Base-by-base conservation (phyloP, 2,329 filamentous ascomycete genomes). In the Fusarium sp. region DNA sequence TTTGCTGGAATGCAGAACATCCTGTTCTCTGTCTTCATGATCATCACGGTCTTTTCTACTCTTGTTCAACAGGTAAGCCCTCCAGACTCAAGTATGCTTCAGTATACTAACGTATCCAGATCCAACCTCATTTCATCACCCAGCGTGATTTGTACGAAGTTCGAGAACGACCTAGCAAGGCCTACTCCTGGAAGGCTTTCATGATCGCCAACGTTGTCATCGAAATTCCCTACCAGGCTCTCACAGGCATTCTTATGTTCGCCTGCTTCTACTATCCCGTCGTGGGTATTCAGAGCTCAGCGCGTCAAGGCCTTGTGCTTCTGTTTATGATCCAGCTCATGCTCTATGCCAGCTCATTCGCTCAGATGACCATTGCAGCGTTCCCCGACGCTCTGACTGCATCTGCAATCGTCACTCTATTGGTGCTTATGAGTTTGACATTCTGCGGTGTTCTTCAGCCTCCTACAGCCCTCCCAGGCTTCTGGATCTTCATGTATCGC, bases 131-230 rank as follows among this genome's bases (percentile, higher is more conserved):
- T 53, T 94, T 94, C 70, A 83, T 94, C 67, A 88, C 88, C 0
- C 91, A 93, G 71, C 87, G 92, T 18, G 84, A 88, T 2, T 82
- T 94, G 1, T 94, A 94, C 77, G 91, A 94, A 77, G 90, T 91
- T 6, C 89, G 91, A 46, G 92, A 94, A 77, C 86, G 91, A 1
- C 91, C 91, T 0, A 88, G 85, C 76, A 92, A 92, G 73, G 83
- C 88, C 0, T 94, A 94, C 79, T 91, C 88, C 0, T 94, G 91
- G 91, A 84, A 87, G 68, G 89, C 85, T 1, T 93, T 94, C 78
- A 85, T 94, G 76, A 79, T 90, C 5, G 86, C 89, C 73, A 92
- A 92, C 74, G 86, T 93, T 53, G 52, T 91, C 4, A 90, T 91
- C 47, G 91, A 94, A 75, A 82, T 93, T 2, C 90, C 90, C 0